These are phyloP conservation scores for Xylariaceae sp. DNA, from an alignment of 2,329 filamentous ascomycete species.

Conservation along the genomic window DNA sequence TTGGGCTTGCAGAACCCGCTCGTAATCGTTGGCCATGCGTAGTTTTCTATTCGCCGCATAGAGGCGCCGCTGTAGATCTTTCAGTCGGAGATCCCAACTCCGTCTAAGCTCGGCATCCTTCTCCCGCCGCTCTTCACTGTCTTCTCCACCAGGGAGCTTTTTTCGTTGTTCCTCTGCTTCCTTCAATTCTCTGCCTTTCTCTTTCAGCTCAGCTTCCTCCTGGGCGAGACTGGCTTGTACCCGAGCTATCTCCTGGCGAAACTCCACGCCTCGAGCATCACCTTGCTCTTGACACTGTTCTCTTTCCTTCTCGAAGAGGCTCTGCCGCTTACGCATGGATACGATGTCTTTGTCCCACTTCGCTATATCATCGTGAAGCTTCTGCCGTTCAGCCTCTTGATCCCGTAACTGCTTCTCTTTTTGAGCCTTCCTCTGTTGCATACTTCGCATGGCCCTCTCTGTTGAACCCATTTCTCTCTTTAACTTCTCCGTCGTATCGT, in stretches of 20 bases:
- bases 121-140: slow-evolving; percentile 54
- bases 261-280: slow-evolving; percentile 47
- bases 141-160: slow-evolving; percentile 57
- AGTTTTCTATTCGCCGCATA: slow-evolving; percentile 46
- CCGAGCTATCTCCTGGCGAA: slow-evolving; percentile 53
- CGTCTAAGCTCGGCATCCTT: slow-evolving; percentile 49
- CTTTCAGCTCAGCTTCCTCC: slow-evolving; percentile 69
- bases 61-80: slow-evolving; percentile 49
- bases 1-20: slow-evolving; percentile 46
- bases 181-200: slow-evolving; percentile 68
- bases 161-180: slow-evolving; percentile 68
- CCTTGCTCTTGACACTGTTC: slow-evolving; percentile 48
- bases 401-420: slow-evolving; percentile 69
- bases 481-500: slow-evolving; percentile 80
- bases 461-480: slow-evolving; percentile 75
- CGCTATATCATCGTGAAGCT: slow-evolving; percentile 64
- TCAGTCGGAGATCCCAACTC: slow-evolving; percentile 53
- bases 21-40: slow-evolving; percentile 46
- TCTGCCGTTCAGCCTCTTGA: slow-evolving; percentile 63
- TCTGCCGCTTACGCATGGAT: slow-evolving; percentile 54
- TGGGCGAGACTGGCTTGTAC: slow-evolving; percentile 61
- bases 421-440: slow-evolving; percentile 73
- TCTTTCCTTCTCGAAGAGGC: slow-evolving; percentile 52
- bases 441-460: slow-evolving; percentile 75
- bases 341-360: slow-evolving; percentile 64